Conservation (phyloP, 176 grass and related monocot species). For the Musa beccarii region DNA sequence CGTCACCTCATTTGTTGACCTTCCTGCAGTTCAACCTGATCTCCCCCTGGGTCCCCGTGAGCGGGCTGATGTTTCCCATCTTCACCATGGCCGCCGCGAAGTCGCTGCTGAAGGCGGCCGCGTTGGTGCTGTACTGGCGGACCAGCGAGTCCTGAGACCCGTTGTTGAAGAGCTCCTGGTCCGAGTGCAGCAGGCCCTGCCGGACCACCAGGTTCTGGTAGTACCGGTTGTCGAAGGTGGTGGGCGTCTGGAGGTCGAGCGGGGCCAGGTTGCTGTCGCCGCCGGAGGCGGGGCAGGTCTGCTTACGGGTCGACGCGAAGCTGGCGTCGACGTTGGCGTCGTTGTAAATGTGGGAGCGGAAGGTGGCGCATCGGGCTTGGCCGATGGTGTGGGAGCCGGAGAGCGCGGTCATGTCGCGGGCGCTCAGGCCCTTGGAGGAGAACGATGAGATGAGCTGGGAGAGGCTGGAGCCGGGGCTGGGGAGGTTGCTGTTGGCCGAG, state of each 20-base stretch:
- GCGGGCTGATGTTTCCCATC: slow-evolving; percentile 10
- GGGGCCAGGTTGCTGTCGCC: slow-evolving; percentile 1
- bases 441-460: neutral
- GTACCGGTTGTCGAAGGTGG: neutral
- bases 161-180: slow-evolving; percentile 12
- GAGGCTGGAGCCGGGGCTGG: slow-evolving; percentile 1
- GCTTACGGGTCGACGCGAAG: neutral
- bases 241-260: neutral
- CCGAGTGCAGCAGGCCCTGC: slow-evolving; percentile 3
- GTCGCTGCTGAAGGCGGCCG: neutral
- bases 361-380: slow-evolving; percentile 7
- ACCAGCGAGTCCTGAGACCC: slow-evolving; percentile 10
- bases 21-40: slow-evolving; percentile 17
- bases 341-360: slow-evolving; percentile 9
- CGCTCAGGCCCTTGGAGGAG: slow-evolving; percentile 9
- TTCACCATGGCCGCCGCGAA: slow-evolving; percentile 3
- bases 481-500: slow-evolving; percentile 3
- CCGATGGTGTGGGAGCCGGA: slow-evolving; percentile 62
- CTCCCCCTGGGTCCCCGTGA: neutral
- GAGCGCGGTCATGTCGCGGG: slow-evolving; percentile 62
- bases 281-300: neutral
- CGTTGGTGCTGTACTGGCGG: slow-evolving; percentile 1
- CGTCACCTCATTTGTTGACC: neutral
- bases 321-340: slow-evolving; percentile 2
- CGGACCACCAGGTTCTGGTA: slow-evolving; percentile 8